Conservation (phyloP, 441 rosid species). For the Euphorbia corollata region DNA sequence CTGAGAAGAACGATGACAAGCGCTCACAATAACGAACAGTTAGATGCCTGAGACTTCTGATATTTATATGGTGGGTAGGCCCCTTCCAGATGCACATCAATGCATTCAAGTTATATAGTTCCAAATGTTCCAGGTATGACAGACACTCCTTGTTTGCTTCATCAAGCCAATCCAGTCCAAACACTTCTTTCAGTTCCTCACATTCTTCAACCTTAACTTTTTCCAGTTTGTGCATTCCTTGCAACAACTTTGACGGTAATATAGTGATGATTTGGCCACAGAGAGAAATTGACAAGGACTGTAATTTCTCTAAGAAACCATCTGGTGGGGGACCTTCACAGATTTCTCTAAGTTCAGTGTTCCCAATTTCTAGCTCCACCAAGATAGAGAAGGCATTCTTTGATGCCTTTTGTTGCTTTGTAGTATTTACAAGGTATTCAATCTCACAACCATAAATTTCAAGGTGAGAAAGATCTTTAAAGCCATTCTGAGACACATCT, state of each 20-base stretch:
- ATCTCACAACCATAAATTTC: not conserved
- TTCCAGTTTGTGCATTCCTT: not conserved
- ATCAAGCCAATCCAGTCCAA: slow-evolving; percentile 1
- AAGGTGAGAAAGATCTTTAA: slow-evolving; percentile 8
- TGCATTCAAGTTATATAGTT: not conserved
- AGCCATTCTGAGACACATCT: slow-evolving; percentile 3
- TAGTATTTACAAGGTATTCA: slow-evolving; percentile 15
- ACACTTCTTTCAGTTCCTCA: not conserved
- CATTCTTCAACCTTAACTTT: not conserved
- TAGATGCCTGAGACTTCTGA: slow-evolving; percentile 8
- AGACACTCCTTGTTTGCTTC: not conserved
- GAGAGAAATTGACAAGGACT: not conserved
- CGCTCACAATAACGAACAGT: fast-evolving
- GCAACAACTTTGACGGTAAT: slow-evolving; percentile 6
- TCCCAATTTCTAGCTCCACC: not conserved
- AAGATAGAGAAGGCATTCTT: slow-evolving; percentile 12
- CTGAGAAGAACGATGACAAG: slow-evolving; percentile 10
- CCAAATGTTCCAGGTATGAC: slow-evolving; percentile 8
- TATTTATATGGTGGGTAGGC: not conserved
- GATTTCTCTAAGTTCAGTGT: not conserved
- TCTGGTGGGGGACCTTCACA: slow-evolving; percentile 17
- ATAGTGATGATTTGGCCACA: not conserved
- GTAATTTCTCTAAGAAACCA: slow-evolving; percentile 9
- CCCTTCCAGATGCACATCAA: not conserved
- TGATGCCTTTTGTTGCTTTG: not conserved